phyloP scores from a whole-genome alignment of 352 stramenopile species.

The Phytophthora ohioensis region DNA sequence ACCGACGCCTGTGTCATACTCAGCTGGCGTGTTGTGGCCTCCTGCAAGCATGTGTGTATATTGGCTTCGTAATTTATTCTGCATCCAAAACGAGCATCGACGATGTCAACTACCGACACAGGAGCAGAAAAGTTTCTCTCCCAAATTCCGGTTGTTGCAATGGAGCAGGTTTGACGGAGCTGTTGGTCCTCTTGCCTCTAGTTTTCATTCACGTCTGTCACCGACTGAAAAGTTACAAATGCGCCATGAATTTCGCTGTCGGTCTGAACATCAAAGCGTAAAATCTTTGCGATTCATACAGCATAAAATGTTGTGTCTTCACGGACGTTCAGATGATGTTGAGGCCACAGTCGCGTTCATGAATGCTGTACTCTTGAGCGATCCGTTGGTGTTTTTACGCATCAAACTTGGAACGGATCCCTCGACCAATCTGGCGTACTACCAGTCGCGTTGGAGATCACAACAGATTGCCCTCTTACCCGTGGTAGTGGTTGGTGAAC shows the following conservation, averaged over 20 bases:
- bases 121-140: too few relatives aligned
- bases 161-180: too few relatives aligned
- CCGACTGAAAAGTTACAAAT: too few relatives aligned
- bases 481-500: not conserved
- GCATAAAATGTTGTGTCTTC: not conserved
- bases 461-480: not conserved
- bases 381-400: not conserved
- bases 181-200: too few relatives aligned
- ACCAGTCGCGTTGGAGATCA: not conserved
- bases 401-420: not conserved
- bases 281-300: not conserved
- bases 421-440: not conserved
- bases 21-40: constrained; percentile 43
- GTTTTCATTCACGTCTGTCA: too few relatives aligned
- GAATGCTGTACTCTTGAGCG: not conserved
- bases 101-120: not conserved
- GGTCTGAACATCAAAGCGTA: too few relatives aligned
- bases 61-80: constrained; percentile 47
- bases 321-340: not conserved
- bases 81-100: constrained; percentile 28
- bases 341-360: not conserved
- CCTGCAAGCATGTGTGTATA: constrained; percentile 37
- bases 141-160: too few relatives aligned
- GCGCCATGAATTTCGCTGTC: too few relatives aligned
- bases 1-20: constrained; percentile 42